Evolutionary conservation across 306 rosid species (phyloP), one percentile per base, ranked within the genome.

Genomic region (Cucumis cinereus): DNA sequence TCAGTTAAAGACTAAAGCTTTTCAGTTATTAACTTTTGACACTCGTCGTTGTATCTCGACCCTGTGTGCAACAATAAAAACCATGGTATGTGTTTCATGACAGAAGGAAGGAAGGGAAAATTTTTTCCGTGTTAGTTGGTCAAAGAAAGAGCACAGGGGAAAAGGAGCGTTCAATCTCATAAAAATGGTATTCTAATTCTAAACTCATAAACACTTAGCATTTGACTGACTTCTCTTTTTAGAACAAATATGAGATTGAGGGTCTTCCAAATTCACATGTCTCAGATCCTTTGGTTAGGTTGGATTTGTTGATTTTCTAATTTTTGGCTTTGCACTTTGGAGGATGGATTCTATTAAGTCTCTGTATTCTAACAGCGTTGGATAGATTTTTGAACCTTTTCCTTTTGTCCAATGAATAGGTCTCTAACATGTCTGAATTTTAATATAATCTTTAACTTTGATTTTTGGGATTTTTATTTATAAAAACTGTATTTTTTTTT

Each of bases 1-100:
- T 79, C 89, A 0, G 92, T 91, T 66, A 91, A 73, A 73, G 77
- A 73, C 61, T 73, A 73, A 73, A 30, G 16, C 28, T 16, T 52
- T 52, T 73, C 62, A n/a, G 77, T 73, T 40, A 16, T 30, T 0
- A 52, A 52, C 24, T 69, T 69, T 24, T 22, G 49, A 40, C 73
- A 14, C 38, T 69, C n/a, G n/a, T 16, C 38, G 3, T 45, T 15
- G 20, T 43, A 45, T 69, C 38, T 69, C 23, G 8, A 24, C 10
- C 1, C 12, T 7, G 19, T 69, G 23, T 43, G 38, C 74, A 43
- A 38, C 74, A 41, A 43, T 69, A 3, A 1, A 22, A 45, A 24
- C 74, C 12, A 23, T 23, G 36, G 3, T 23, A 23, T 63, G 8
- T 63, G n/a, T 33, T n/a, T 35, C 24, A 19, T 63, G 26, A 35